Evolutionary conservation across 2,329 filamentous ascomycete genomes (phyloP).

Genomic region (Xylariaceae sp.): DNA sequence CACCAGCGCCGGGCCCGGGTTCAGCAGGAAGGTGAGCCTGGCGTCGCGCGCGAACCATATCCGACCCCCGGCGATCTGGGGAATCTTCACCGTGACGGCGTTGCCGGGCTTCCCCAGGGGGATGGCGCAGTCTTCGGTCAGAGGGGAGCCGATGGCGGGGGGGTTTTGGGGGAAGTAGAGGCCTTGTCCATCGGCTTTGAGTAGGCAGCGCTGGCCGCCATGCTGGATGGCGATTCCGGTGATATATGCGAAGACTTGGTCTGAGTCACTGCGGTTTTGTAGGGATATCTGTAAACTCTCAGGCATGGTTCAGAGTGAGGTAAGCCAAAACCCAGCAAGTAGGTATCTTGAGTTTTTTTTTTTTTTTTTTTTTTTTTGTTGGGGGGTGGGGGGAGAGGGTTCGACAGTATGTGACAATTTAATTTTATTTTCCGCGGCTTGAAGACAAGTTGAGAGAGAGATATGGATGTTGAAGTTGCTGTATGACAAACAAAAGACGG

Average conservation of each 20-base stretch:
- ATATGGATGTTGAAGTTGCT: too few species aligned
- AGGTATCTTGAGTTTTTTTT: too few species aligned
- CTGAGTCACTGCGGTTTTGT: slow-evolving; percentile 50
- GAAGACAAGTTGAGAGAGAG: too few species aligned
- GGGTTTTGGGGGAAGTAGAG: slow-evolving; percentile 56
- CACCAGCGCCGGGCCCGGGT: slow-evolving; percentile 61
- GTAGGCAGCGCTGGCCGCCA: slow-evolving; percentile 31
- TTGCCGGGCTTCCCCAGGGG: slow-evolving; percentile 52
- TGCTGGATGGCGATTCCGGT: slow-evolving; percentile 56
- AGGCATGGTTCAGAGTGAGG: slow-evolving; percentile 30
- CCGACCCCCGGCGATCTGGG: slow-evolving; percentile 59
- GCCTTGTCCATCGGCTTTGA: slow-evolving; percentile 42
- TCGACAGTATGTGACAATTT: too few species aligned
- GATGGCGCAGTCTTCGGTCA: slow-evolving; percentile 56
- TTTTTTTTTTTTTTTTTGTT: too few species aligned
- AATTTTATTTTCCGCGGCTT: too few species aligned
- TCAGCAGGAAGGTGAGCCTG: slow-evolving; percentile 57
- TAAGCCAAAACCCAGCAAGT: too few species aligned
- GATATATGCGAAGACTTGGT: slow-evolving; percentile 59
- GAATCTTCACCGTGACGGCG: slow-evolving; percentile 51
- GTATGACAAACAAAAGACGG: too few species aligned
- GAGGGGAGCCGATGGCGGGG: slow-evolving; percentile 38
- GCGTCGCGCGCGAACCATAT: slow-evolving; percentile 58
- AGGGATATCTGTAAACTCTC: slow-evolving; percentile 48
- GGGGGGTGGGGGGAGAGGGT: too few species aligned